A percentile compares a stretch with the other conserved stretches of the same genome.
Conservation (phyloP, 2,329 filamentous ascomycete species). For the Knoxdaviesia proteae region DNA sequence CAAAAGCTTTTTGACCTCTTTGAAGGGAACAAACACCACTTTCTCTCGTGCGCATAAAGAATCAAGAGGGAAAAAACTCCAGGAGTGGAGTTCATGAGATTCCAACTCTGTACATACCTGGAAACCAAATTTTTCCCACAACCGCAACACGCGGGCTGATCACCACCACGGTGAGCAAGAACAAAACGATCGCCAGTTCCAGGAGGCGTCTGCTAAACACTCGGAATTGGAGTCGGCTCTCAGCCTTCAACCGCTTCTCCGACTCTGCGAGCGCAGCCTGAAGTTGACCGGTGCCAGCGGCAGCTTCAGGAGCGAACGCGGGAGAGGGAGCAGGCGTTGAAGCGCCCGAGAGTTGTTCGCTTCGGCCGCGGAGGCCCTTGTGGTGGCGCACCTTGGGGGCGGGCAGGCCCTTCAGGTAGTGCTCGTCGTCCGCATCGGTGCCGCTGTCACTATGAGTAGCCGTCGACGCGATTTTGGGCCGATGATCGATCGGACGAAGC, state of each 20-base stretch:
- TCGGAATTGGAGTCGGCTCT: too few relatives aligned
- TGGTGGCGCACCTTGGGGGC: conserved; percentile 51
- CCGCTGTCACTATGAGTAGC: conserved; percentile 53
- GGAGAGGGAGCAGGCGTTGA: conserved; percentile 22
- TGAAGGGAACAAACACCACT: background rate
- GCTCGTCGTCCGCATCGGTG: conserved; percentile 88
- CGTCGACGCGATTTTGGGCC: background rate
- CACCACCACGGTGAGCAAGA: too few relatives aligned
- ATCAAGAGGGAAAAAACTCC: too few relatives aligned
- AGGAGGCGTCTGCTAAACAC: too few relatives aligned
- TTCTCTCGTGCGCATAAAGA: too few relatives aligned
- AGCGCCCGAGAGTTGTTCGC: conserved; percentile 30
- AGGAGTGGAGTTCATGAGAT: too few relatives aligned
- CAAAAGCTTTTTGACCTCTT: conserved; percentile 2
- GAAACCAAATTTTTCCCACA: conserved; percentile 17
- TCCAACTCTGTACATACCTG: conserved; percentile 17
- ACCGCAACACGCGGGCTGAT: too few relatives aligned
- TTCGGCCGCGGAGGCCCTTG: conserved; percentile 53
- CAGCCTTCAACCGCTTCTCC: too few relatives aligned
- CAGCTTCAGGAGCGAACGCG: too few relatives aligned
- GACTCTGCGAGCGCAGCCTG: too few relatives aligned
- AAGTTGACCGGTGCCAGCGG: too few relatives aligned
- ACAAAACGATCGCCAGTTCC: too few relatives aligned
- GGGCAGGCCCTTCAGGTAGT: conserved; percentile 66
- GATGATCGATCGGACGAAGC: background rate